Conservation (phyloP, 306 rosid species). For the Lathyrus aphaca region DNA sequence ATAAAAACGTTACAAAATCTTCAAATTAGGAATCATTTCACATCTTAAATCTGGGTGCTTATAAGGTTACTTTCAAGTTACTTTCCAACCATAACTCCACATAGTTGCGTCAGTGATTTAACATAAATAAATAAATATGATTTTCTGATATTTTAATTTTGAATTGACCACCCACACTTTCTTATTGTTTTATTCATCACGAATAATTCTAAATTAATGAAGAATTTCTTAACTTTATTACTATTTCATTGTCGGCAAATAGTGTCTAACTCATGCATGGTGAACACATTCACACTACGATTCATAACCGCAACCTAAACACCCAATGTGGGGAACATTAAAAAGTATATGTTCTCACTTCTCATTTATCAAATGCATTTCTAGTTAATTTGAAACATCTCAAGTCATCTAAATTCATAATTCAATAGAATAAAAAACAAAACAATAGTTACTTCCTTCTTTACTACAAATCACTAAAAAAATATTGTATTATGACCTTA, state of each 20-base stretch:
- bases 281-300: background rate
- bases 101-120: background rate
- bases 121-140: background rate
- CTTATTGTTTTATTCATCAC: background rate
- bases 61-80: constrained; percentile 19
- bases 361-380: background rate
- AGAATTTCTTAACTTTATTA: background rate
- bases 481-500: too few relatives aligned
- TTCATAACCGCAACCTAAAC: background rate
- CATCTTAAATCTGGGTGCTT: constrained; percentile 3
- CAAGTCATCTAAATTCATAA: background rate
- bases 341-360: background rate
- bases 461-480: too few relatives aligned
- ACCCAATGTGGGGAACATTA: background rate
- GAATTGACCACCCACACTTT: constrained; percentile 17
- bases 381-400: background rate
- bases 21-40: constrained; percentile 11
- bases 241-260: background rate
- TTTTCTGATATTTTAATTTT: background rate
- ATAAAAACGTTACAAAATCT: background rate
- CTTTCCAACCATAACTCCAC: background rate
- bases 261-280: background rate
- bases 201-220: background rate
- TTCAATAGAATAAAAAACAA: too few relatives aligned
- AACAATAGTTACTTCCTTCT: too few relatives aligned